phyloP scores from a whole-genome alignment of 495 filamentous ascomycete species.

The Penicillium psychrofluorescens region DNA sequence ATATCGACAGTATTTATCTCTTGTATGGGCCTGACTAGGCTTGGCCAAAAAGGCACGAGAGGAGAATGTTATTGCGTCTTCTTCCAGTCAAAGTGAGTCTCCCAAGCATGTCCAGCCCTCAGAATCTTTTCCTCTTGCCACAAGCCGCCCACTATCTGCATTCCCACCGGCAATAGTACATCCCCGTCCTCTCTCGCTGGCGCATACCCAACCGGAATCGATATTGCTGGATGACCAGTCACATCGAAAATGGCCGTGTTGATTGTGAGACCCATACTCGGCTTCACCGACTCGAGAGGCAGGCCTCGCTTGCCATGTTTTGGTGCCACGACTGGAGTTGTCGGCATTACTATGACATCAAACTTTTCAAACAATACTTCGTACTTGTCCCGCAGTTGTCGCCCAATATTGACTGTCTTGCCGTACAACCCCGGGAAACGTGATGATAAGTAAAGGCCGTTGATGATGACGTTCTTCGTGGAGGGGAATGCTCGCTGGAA shows the following conservation, averaged over 20 bases:
- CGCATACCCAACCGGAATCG: slow-evolving; percentile 46
- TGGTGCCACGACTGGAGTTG: slow-evolving; percentile 32
- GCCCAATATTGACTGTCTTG: slow-evolving; percentile 35
- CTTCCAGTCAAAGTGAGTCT: slow-evolving; percentile 43
- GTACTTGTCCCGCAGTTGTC: slow-evolving; percentile 36
- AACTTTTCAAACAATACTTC: slow-evolving; percentile 31
- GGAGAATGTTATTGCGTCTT: slow-evolving; percentile 7
- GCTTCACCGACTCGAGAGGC: slow-evolving; percentile 31
- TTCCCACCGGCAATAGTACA: slow-evolving; percentile 46
- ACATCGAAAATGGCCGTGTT: slow-evolving; percentile 53
- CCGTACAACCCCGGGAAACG: slow-evolving; percentile 32
- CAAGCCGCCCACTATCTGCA: slow-evolving; percentile 50
- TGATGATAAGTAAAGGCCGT: slow-evolving; percentile 31
- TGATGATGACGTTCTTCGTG: slow-evolving; percentile 37
- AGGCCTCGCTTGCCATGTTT: slow-evolving; percentile 26
- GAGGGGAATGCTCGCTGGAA: slow-evolving; percentile 30
- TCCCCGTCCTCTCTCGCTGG: slow-evolving; percentile 31
- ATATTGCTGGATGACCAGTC: slow-evolving; percentile 51
- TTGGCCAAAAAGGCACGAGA: too few species aligned
- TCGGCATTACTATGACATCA: slow-evolving; percentile 45
- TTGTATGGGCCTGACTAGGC: too few species aligned
- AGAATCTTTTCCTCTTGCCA: slow-evolving; percentile 36
- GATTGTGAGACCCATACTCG: slow-evolving; percentile 38
- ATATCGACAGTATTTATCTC: too few species aligned
- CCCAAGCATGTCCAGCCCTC: slow-evolving; percentile 45